Evolutionary conservation across 1,284 basidiomycete genomes (phyloP).

Genomic region (Trametes sp.): DNA sequence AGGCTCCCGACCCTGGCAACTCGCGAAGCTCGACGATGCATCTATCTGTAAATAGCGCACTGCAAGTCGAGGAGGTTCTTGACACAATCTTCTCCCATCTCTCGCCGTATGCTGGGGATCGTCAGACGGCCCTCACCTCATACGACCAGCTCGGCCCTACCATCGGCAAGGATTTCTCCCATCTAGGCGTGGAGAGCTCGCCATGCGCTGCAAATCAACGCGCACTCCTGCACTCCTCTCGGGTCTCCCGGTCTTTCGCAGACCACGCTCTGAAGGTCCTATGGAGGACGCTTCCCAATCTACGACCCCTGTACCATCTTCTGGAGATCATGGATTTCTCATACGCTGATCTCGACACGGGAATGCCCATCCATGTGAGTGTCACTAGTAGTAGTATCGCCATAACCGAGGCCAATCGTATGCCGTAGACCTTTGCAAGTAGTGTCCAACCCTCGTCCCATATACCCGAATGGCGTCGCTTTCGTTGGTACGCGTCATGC

Average conservation of each 20-base stretch:
- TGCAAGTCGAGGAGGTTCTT: conserved; percentile 13
- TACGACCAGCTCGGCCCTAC: conserved; percentile 1
- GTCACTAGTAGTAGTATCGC: too few species aligned
- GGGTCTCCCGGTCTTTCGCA: conserved; percentile 4
- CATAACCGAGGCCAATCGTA: background rate
- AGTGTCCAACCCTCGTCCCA: background rate
- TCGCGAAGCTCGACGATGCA: too few species aligned
- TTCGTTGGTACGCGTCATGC: conserved; percentile 18
- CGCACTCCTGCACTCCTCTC: conserved; percentile 10
- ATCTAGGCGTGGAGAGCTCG: background rate
- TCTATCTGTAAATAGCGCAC: background rate
- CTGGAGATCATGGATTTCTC: conserved; percentile 11
- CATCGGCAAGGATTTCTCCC: conserved; percentile 10
- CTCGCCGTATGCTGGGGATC: conserved; percentile 11
- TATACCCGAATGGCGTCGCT: conserved; percentile 6
- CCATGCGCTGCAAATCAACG: conserved; percentile 6
- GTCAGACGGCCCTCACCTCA: conserved; percentile 4
- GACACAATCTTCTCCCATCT: conserved; percentile 11
- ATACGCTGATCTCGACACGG: conserved; percentile 1
- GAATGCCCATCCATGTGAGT: conserved; percentile 14
- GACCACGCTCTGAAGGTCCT: conserved; percentile 16
- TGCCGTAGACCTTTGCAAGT: conserved; percentile 8
- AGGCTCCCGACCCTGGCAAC: too few species aligned
- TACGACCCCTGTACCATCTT: conserved; percentile 1
- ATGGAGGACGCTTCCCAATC: conserved; percentile 16